A percentile compares a stretch with the other conserved stretches of the same genome.
Conservation (phyloP, 441 rosid genomes). For the Isatis lusitanica region DNA sequence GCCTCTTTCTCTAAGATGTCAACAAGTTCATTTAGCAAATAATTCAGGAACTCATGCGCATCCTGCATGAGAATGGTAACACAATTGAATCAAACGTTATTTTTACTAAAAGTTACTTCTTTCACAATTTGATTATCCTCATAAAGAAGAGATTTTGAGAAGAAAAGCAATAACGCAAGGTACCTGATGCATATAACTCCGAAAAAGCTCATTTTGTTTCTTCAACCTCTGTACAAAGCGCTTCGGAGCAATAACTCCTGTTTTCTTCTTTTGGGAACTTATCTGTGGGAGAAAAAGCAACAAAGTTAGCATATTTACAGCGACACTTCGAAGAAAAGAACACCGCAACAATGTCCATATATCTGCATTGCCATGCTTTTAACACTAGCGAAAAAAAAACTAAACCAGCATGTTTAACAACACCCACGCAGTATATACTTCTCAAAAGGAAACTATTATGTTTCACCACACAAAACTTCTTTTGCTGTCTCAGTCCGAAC, state of each 20-base stretch:
- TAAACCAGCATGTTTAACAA: too few species aligned
- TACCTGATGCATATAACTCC: constrained; percentile 99
- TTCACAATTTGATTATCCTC: not conserved
- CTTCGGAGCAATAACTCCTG: constrained; percentile 67
- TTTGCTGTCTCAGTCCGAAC: too few species aligned
- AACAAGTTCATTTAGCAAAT: constrained; percentile 92
- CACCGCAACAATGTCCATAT: too few species aligned
- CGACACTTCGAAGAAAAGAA: not conserved
- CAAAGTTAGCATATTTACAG: too few species aligned
- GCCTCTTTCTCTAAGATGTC: constrained; percentile 93
- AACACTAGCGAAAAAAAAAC: too few species aligned
- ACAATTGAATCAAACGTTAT: not conserved
- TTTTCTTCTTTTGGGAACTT: constrained; percentile 97
- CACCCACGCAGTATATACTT: too few species aligned
- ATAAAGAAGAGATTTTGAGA: not conserved
- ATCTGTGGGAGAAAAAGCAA: constrained; percentile 51
- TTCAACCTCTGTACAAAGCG: constrained; percentile 92
- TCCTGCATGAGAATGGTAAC: constrained; percentile 49
- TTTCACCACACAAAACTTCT: too few species aligned
- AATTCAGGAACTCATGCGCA: constrained; percentile 95
- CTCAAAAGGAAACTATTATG: too few species aligned
- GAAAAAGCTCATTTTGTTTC: constrained; percentile 93
- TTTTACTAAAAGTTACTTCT: not conserved
- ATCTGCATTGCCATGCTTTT: too few species aligned
- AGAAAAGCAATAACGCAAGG: not conserved